Conservation (phyloP, 2,329 filamentous ascomycete genomes). For the Botrytis cinerea region DNA sequence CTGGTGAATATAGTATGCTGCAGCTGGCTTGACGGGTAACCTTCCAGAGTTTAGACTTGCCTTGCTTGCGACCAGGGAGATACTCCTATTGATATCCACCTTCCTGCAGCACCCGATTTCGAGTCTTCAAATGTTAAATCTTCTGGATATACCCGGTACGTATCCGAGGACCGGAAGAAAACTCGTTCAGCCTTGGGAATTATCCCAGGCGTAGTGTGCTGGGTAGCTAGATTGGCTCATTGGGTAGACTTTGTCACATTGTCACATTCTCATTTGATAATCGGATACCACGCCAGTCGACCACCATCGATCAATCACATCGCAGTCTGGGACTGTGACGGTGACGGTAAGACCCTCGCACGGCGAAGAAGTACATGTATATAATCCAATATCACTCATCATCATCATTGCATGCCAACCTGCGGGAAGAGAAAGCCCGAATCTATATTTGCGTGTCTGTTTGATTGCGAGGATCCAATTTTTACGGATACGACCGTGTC, state of each 20-base stretch:
- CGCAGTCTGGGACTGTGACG: background rate
- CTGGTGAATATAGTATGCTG: background rate
- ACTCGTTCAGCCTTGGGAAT: conserved; percentile 14
- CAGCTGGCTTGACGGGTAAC: background rate
- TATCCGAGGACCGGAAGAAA: conserved; percentile 8
- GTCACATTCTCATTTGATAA: conserved; percentile 2
- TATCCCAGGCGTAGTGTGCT: background rate
- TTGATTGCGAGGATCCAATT: background rate
- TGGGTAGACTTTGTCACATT: background rate
- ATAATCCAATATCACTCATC: background rate
- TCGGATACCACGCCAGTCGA: background rate
- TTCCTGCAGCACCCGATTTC: conserved; percentile 13
- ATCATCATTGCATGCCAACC: background rate
- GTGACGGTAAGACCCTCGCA: background rate
- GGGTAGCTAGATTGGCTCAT: background rate
- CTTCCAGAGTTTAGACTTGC: background rate
- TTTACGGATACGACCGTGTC: background rate
- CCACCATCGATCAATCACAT: background rate
- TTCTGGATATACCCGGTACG: background rate
- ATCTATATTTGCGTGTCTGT: background rate
- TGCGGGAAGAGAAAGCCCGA: background rate
- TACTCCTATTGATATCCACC: conserved; percentile 5
- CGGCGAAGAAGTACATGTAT: background rate
- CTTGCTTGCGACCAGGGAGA: background rate
- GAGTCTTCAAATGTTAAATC: background rate